Percentiles rank a stretch among this genome's conserved stretches.
phyloP scores from a whole-genome alignment of 257 asterid genomes.

The Forsythia suspensa region DNA sequence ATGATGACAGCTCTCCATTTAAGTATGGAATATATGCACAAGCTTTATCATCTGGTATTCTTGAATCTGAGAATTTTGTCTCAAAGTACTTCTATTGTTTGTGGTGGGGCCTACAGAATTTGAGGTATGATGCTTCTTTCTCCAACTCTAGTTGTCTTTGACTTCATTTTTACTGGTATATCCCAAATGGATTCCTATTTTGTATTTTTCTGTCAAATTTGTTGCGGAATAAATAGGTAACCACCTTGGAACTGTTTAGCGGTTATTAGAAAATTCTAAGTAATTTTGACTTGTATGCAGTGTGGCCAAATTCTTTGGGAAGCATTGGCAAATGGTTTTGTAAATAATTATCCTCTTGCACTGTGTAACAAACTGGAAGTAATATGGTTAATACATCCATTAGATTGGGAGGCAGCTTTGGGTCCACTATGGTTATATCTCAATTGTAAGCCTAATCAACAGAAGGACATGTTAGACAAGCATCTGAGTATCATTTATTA shows the following conservation, averaged over 20 bases:
- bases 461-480: not conserved
- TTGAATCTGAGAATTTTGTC: constrained; percentile 61
- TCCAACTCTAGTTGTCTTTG: not conserved
- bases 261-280: not conserved
- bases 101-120: constrained; percentile 95
- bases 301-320: not conserved
- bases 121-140: constrained; percentile 49
- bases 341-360: not conserved
- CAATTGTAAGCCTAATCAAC: not conserved
- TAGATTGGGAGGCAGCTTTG: not conserved
- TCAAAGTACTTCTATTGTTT: constrained; percentile 78
- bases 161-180: constrained; percentile 1
- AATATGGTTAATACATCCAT: not conserved
- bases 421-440: not conserved
- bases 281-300: not conserved
- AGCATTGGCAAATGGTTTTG: not conserved
- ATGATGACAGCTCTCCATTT: constrained; percentile 42
- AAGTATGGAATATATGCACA: constrained; percentile 75
- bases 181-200: not conserved
- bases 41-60: constrained; percentile 68
- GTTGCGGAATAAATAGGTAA: not conserved
- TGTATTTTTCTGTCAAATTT: not conserved
- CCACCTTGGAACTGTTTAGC: not conserved
- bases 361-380: not conserved
- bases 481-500: not conserved